phyloP scores from a whole-genome alignment of 768 basidiomycete species.

The Cystofilobasidium bisporidii region DNA sequence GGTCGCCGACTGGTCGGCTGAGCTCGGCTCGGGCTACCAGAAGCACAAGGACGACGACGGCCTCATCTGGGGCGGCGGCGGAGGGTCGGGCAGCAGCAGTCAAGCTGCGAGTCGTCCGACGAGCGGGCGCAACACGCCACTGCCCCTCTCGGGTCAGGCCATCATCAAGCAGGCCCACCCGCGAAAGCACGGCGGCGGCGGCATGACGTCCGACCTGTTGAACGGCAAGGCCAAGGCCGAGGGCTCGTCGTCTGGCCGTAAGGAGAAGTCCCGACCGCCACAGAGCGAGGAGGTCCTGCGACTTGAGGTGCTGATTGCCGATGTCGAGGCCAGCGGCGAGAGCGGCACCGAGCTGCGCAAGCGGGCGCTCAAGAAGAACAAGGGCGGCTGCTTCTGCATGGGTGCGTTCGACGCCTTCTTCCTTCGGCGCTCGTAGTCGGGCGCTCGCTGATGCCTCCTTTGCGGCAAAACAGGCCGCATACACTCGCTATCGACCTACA shows the following conservation, averaged over 20 bases:
- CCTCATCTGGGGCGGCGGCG: neutral
- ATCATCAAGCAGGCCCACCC: constrained; percentile 8
- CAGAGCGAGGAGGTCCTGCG: constrained; percentile 12
- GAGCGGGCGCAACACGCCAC: constrained; percentile 1
- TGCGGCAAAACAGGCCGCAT: constrained; percentile 21
- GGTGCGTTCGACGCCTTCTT: constrained; percentile 3
- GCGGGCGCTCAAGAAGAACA: constrained; percentile 25
- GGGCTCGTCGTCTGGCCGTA: neutral
- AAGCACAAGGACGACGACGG: constrained; percentile 2
- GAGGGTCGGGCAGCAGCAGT: neutral
- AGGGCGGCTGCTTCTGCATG: constrained; percentile 28
- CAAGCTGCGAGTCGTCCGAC: neutral
- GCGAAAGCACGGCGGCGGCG: neutral
- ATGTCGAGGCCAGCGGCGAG: constrained; percentile 15
- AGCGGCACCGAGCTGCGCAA: constrained; percentile 8
- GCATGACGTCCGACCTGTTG: constrained; percentile 16
- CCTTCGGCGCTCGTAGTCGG: neutral
- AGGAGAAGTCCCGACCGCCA: constrained; percentile 2
- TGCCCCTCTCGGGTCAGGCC: constrained; percentile 4
- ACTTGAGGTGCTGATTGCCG: constrained; percentile 7
- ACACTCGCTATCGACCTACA: constrained; percentile 19
- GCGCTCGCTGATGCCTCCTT: neutral
- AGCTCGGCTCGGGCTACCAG: neutral
- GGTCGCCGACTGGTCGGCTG: constrained; percentile 8
- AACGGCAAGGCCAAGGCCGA: neutral